Evolutionary conservation across 2,329 filamentous ascomycete species (phyloP), one percentile per base, ranked within the genome.

Genomic region (Colletotrichum tropicale): DNA sequence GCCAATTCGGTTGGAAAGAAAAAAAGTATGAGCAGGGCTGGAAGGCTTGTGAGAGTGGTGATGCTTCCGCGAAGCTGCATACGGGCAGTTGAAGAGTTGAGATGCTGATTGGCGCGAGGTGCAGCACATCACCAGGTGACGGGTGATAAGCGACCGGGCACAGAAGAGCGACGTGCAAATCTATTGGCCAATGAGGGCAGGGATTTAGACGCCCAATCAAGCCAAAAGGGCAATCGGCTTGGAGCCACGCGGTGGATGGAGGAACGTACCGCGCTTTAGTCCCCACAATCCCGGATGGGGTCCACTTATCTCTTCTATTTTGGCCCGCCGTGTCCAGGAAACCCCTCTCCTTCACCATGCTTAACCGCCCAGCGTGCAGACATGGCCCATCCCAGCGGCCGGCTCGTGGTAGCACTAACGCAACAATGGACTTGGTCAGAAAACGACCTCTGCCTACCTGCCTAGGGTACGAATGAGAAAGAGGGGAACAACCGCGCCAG

Each of bases 351-450:
- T 75, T 70, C 71, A 75, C 71, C 70, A 75, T 76, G 74, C 74
- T 76, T 76, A 76, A 75, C 74, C 74, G 74, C 74, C 74, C 60
- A 76, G 66, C 74, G 34, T 76, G 71, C 74, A 70, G 60, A 74
- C 52, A 60, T 67, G 71, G 74, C 74, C 71, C 71, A 74, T 76
- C 70, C 70, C 28, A 61, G 74, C 70, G 64, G 34, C 74, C 74
- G 66, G 30, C 65, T 73, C 58, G 58, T 73, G 64, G 74, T 76
- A 65, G 58, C 65, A 73, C 74, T 65, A 76, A 75, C 30, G 38
- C 56, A 75, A 67, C 32, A 52, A 43, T 56, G 32, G 26, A 70
- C 36, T 56, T 70, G 61, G 66, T 74, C 36, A 60, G 73, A 61
- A 58, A 64, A 64, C 15, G 60, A 67, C 55, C n/a, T 21, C 28